Base-by-base conservation (phyloP, 2,329 filamentous ascomycete genomes). In the Sporothrix dimorphospora region DNA sequence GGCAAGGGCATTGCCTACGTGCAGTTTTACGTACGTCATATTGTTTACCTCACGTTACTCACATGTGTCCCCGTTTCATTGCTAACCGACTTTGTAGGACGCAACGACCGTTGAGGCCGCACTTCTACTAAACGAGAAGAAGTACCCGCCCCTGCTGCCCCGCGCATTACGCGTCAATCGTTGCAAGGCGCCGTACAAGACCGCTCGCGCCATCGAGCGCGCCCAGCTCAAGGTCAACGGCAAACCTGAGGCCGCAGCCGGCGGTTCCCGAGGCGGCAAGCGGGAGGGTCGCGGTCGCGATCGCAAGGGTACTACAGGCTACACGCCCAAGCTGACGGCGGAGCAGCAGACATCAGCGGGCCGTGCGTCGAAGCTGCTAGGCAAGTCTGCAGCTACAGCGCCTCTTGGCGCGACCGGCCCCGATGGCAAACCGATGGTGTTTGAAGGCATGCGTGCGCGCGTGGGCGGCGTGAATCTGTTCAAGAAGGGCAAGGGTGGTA, bases 1-100 rank as follows among this genome's bases (percentile, higher is more conserved):
- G 94, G 96, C 78, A 99, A 99, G 80, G 96, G 96, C 4, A 94
- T 99, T 79, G 97, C 97, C 74, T 99, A 99, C 78, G 95, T 99
- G 19, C 96, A 99, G 79, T 99, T 99, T 82, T 89, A 91, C 78
- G 89, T 90, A 27, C 21, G 65, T 67, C n/a, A 12, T 30, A 6
- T 30, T 19, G 19, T 16, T 14, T 49, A 9, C n/a, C 19, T 21
- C 47, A 3, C 47, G n/a, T 21, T 49, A 14, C 19, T 49, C 8
- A n/a, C 16, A n/a, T 49, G 19, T 49, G 16, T n/a, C 47, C 19
- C 19, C 30, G 30, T 34, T 34, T 34, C 30, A 6, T 47, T 19
- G 6, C 42, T 47, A 47, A 49, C 8, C 14, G 16, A 5, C 21
- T 30, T 3, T 16, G 2, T 77, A 91, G 85, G 93, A 98, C 77